A percentile compares a stretch with the other conserved stretches of the same genome.
phyloP scores from a whole-genome alignment of 352 stramenopile genomes.

The Phytophthora aleatoria region DNA sequence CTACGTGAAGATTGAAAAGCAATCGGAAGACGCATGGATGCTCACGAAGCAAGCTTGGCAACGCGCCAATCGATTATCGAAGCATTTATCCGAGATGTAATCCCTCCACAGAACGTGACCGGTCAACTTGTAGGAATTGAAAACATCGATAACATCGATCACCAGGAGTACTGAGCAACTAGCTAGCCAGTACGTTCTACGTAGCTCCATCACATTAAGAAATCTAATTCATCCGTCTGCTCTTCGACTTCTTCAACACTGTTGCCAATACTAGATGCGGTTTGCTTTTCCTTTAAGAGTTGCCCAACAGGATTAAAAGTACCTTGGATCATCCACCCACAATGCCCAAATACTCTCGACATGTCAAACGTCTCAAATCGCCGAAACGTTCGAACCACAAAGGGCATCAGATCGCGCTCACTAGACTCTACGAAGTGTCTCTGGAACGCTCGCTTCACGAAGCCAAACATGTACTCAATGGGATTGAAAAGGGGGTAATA shows the following conservation, averaged over 20 bases:
- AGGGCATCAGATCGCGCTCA: background rate
- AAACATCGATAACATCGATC: background rate
- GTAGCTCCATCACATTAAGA: too few relatives aligned
- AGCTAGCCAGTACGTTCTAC: too few relatives aligned
- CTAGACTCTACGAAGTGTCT: background rate
- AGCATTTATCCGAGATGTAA: background rate
- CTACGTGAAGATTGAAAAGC: background rate
- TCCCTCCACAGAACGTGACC: background rate
- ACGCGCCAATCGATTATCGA: background rate
- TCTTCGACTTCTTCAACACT: too few relatives aligned
- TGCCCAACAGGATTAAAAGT: too few relatives aligned
- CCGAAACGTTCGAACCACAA: background rate
- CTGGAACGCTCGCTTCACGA: background rate
- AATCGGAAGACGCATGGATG: background rate
- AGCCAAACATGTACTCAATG: background rate
- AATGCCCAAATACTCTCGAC: background rate
- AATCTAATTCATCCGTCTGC: too few relatives aligned
- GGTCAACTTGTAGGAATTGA: background rate
- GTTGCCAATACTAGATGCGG: too few relatives aligned
- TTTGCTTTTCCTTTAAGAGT: too few relatives aligned
- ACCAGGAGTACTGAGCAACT: background rate
- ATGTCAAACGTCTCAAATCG: background rate
- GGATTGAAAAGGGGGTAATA: too few relatives aligned
- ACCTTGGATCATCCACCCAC: background rate
- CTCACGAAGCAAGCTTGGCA: background rate